Conservation (phyloP, 2,329 filamentous ascomycete genomes). For the Ophiocordyceps camponoti-rufipedis region DNA sequence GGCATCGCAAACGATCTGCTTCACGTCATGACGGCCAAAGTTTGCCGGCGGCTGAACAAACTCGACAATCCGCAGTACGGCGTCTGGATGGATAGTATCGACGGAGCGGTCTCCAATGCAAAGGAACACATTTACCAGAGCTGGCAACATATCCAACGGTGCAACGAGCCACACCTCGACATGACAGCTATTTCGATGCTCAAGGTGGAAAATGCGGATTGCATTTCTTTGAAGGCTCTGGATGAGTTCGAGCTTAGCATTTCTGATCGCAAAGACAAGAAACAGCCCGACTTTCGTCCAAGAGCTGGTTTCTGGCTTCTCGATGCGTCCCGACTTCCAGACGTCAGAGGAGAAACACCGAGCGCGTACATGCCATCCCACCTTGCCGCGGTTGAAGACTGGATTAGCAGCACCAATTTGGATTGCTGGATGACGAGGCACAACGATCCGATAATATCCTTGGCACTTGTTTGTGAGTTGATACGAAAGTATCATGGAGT, state of each 20-base stretch:
- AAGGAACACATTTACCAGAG: neutral
- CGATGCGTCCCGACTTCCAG: neutral
- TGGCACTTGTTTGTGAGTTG: neutral
- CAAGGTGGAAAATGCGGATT: neutral
- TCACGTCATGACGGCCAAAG: conserved; percentile 22
- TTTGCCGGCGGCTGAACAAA: conserved; percentile 24
- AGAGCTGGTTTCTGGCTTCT: neutral
- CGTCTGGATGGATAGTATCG: neutral
- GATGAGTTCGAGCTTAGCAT: neutral
- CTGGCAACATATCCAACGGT: conserved; percentile 1
- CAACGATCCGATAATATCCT: too few species aligned
- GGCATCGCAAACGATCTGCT: conserved; percentile 11
- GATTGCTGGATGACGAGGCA: too few species aligned
- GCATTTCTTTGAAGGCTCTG: neutral
- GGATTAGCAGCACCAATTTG: neutral
- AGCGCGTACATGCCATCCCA: neutral
- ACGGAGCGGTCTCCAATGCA: neutral
- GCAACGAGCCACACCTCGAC: conserved; percentile 1
- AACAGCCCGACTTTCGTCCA: neutral
- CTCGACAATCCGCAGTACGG: conserved; percentile 6
- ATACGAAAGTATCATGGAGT: neutral
- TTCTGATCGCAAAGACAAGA: neutral
- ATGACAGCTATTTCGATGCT: neutral
- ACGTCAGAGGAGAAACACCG: neutral
- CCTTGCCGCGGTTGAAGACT: neutral